These are phyloP conservation scores for Neocallimastix lanati DNA, from an alignment of 192 early-diverging fungal species.

Conservation along the genomic window DNA sequence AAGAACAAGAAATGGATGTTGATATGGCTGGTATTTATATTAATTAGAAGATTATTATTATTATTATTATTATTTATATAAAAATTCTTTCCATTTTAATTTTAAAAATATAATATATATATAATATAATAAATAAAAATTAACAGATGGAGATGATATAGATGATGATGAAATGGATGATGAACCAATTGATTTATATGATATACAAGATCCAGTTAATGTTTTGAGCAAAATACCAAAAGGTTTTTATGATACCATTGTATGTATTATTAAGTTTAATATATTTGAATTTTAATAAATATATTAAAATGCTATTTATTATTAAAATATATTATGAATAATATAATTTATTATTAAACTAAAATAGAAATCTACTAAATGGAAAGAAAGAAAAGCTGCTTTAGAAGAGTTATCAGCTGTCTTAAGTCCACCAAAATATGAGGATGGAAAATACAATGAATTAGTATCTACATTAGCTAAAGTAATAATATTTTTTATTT, in stretches of 20 bases:
- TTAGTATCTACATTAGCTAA: slow-evolving; percentile 67
- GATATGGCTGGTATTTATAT: neutral
- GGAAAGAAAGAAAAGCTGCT: slow-evolving; percentile 92
- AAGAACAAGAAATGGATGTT: slow-evolving; percentile 21
- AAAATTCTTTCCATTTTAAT: too few species aligned
- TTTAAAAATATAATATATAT: too few species aligned
- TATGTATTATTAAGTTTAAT: slow-evolving; percentile 11
- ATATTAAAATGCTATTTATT: too few species aligned
- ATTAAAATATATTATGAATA: too few species aligned
- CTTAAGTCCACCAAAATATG: slow-evolving; percentile 51
- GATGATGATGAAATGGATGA: slow-evolving; percentile 18
- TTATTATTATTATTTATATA: neutral
- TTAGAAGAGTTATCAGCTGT: slow-evolving; percentile 55
- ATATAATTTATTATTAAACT: too few species aligned
- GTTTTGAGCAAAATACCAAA: slow-evolving; percentile 70
- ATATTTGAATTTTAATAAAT: too few species aligned
- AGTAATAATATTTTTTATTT: slow-evolving; percentile 22
- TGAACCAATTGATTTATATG: slow-evolving; percentile 54
- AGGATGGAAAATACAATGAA: slow-evolving; percentile 61
- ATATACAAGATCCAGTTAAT: slow-evolving; percentile 75
- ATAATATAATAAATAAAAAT: too few species aligned
- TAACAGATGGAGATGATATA: slow-evolving; percentile 5
- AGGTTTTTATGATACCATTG: slow-evolving; percentile 58
- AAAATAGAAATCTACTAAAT: slow-evolving; percentile 66
- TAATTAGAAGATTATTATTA: too few species aligned